Base-by-base conservation (phyloP, 352 stramenopile species). In the Globisporangium alternatum region DNA sequence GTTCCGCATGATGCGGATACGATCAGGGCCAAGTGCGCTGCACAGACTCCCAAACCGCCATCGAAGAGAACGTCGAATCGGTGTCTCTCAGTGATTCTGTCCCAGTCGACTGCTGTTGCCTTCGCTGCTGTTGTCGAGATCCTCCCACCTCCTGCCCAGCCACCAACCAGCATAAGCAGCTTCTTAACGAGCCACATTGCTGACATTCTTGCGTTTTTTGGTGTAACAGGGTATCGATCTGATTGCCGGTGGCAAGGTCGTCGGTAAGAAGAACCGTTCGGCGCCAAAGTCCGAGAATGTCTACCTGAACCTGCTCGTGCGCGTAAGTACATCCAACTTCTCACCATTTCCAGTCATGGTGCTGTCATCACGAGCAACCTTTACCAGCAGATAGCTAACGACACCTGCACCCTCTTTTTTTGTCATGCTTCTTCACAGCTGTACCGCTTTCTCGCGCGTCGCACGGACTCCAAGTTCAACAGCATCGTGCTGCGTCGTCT, bases 381-480 rank as follows among this genome's bases (percentile, higher is more conserved):
- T 57, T 13, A n/a, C 8, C 8, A 45, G 1, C 19, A 45, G 31
- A 19, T 10, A 15, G 37, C 31, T 58, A n/a, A 58, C 31, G 5
- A 17, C 12, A 17, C 21, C 19, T 56, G 30, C 13, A 30, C 19
- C 25, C n/a, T 57, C 19, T 1, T 43, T 21, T 3, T 17, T 31
- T 45, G 43, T 7, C 43, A 22, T 47, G 41, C 39, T 3, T 21
- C 17, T 68, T 41, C 57, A 19, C 51, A 86, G 80, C 78, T 98
- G 71, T 97, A 97, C 77, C 85, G 97, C 87, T 99, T 99, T 74
- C 83, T 99, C 54, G 88, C 90, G 67, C 94, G 98, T 78, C 93
- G 98, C 83, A 99, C 97, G 44, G 96, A 99, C 70, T 97, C 96
- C 70, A 98, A 98, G 78, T 99, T 99, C 90, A 98, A 98, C 80